Percentiles rank a stretch among this genome's conserved stretches.
Evolutionary conservation across 805 yeast species (phyloP).

Genomic region (Blastobotrys peoriensis): DNA sequence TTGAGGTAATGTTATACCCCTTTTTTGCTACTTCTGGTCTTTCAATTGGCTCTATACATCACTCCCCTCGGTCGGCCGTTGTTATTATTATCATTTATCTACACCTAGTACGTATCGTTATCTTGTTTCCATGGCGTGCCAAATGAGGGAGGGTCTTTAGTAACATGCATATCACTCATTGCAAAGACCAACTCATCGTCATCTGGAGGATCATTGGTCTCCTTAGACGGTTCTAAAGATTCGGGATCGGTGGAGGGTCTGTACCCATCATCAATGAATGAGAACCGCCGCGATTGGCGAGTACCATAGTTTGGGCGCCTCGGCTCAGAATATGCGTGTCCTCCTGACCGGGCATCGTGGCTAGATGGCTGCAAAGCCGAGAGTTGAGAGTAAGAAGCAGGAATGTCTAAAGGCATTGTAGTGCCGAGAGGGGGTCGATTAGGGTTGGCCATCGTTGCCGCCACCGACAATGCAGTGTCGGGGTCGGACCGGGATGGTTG

Average conservation of each 20-base stretch:
- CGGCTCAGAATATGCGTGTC: neutral
- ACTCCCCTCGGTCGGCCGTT: too few species aligned
- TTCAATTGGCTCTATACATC: too few species aligned
- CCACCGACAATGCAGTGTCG: slow-evolving; percentile 25
- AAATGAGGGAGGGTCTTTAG: too few species aligned
- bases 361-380: neutral
- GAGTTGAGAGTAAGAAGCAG: neutral
- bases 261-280: slow-evolving; percentile 3
- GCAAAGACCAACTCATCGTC: slow-evolving; percentile 34
- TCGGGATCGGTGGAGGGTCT: neutral
- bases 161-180: slow-evolving; percentile 33
- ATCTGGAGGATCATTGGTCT: slow-evolving; percentile 16
- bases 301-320: neutral
- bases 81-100: too few species aligned
- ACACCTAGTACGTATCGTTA: too few species aligned
- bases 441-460: too few species aligned
- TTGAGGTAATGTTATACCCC: too few species aligned
- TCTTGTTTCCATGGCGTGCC: too few species aligned
- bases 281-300: neutral
- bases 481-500: slow-evolving; percentile 32
- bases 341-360: neutral
- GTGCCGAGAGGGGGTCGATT: slow-evolving; percentile 1
- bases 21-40: too few species aligned
- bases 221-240: neutral
- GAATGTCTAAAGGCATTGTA: neutral